Conservation (phyloP, 148 eudicot genomes). For the Silene latifolia region DNA sequence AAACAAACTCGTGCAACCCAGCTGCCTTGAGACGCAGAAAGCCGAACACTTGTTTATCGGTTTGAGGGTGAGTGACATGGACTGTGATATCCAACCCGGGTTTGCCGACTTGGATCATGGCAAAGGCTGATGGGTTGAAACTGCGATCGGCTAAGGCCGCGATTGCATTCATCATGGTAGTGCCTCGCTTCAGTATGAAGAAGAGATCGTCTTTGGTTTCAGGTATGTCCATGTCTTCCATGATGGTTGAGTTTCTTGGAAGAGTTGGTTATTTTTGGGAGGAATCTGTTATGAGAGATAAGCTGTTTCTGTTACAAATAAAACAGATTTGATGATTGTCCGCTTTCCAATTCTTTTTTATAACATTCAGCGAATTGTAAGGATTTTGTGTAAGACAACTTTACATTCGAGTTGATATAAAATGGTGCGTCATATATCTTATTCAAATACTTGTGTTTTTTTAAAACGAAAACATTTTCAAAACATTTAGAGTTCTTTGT, state of each 20-base stretch:
- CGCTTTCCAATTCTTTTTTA: no score
- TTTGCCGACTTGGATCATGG: neutral
- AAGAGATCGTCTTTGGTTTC: neutral
- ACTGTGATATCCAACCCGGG: slow-evolving; percentile 3
- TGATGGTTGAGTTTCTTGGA: neutral
- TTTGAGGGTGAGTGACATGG: neutral
- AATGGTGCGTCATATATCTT: no score
- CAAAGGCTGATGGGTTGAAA: neutral
- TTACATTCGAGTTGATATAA: no score
- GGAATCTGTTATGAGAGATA: no score
- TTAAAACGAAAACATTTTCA: no score
- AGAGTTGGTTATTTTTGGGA: no score
- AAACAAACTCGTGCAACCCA: neutral
- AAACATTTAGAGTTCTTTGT: no score
- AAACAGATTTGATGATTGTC: no score
- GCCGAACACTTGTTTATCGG: neutral
- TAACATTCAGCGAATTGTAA: no score
- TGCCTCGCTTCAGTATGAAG: neutral
- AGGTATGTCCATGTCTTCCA: slow-evolving; percentile 4
- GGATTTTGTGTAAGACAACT: no score
- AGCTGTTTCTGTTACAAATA: no score
- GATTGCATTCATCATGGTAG: neutral
- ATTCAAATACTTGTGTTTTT: no score
- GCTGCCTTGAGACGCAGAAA: neutral
- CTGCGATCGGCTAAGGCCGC: neutral